Percentiles rank a stretch among this genome's conserved stretches.
Conservation (phyloP, 352 stramenopile genomes). For the Globisporangium cylindrosporum region DNA sequence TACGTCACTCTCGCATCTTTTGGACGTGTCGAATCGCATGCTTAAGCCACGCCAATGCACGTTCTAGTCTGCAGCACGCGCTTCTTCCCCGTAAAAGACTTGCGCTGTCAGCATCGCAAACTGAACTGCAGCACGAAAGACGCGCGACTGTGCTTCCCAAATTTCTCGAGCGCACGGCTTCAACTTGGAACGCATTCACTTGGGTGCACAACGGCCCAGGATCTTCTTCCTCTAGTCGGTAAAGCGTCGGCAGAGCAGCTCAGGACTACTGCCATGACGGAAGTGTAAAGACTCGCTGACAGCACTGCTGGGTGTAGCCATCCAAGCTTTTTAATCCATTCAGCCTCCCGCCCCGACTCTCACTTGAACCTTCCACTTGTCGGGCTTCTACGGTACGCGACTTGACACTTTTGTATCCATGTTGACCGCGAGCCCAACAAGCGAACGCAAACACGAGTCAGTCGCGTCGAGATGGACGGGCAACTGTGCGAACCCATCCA, state of each 20-base stretch:
- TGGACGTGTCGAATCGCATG: background rate
- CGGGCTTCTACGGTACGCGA: background rate
- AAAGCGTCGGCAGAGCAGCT: background rate
- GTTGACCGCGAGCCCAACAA: background rate
- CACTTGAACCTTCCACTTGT: background rate
- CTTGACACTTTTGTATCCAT: slow-evolving; percentile 3
- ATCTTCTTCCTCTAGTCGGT: background rate
- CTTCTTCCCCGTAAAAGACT: background rate
- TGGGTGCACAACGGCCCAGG: too few relatives aligned
- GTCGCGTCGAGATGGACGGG: background rate
- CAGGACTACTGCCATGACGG: background rate
- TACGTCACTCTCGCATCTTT: background rate
- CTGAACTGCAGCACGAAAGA: background rate
- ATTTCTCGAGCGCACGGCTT: background rate
- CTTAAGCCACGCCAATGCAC: background rate
- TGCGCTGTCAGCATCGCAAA: background rate
- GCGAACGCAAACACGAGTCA: background rate
- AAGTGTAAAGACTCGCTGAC: background rate
- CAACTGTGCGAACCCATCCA: background rate
- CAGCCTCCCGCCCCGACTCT: background rate
- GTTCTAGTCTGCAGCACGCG: background rate
- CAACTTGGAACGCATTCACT: slow-evolving; percentile 2
- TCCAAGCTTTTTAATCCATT: background rate
- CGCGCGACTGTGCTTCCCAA: background rate
- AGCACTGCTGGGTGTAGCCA: background rate